Conservation (phyloP, 352 stramenopile genomes). For the Globisporangium radiosum region DNA sequence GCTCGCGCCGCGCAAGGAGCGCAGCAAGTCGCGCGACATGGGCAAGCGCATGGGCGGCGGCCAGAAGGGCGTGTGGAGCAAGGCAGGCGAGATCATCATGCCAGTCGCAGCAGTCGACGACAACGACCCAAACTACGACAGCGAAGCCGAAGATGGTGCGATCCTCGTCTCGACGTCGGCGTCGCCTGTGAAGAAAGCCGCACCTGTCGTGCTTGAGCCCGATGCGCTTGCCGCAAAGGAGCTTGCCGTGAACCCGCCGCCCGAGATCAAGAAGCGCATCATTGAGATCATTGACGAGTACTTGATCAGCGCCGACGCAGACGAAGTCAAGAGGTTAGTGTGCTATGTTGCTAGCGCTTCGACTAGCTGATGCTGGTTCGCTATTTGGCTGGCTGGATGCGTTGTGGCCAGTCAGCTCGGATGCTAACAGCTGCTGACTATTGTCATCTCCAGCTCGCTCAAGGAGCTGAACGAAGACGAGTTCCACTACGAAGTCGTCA, state of each 20-base stretch:
- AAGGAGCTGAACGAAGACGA: constrained; percentile 58
- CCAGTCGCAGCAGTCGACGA: constrained; percentile 72
- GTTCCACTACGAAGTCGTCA: constrained; percentile 92
- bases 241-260: constrained; percentile 59
- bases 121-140: constrained; percentile 93
- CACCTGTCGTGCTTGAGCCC: constrained; percentile 43
- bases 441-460: constrained; percentile 36
- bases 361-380: background rate
- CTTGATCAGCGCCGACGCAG: constrained; percentile 80
- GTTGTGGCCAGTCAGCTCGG: background rate
- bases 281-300: constrained; percentile 88
- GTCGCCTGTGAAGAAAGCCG: constrained; percentile 37
- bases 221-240: constrained; percentile 72
- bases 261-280: constrained; percentile 88
- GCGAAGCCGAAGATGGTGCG: constrained; percentile 86
- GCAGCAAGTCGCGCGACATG: constrained; percentile 80
- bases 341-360: background rate
- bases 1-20: constrained; percentile 58
- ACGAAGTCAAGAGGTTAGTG: constrained; percentile 79
- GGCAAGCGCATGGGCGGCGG: constrained; percentile 84
- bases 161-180: constrained; percentile 65
- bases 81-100: constrained; percentile 63
- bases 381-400: background rate
- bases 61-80: constrained; percentile 80
- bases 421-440: background rate